Percentiles rank a stretch among this genome's conserved stretches.
phyloP scores from a whole-genome alignment of 768 basidiomycete species.

The Hericium coralloides region DNA sequence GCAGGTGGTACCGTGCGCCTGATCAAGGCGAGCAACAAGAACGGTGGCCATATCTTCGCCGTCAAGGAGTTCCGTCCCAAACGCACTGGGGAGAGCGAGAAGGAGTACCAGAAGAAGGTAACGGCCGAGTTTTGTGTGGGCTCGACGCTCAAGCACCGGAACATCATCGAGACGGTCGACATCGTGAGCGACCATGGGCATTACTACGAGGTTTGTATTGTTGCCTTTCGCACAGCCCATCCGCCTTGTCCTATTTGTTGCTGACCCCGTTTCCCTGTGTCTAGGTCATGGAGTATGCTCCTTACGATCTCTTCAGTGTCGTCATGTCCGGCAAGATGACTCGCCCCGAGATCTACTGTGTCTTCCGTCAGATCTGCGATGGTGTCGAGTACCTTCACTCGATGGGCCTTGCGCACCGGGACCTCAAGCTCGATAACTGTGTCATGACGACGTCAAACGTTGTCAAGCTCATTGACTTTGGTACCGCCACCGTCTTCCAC shows the following conservation, averaged over 20 bases:
- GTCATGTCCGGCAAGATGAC: conserved; percentile 99
- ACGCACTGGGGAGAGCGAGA: conserved; percentile 79
- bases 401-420: conserved; percentile 95
- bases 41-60: conserved; percentile 80
- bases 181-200: conserved; percentile 97
- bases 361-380: conserved; percentile 96
- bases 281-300: conserved; percentile 99
- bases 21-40: conserved; percentile 80
- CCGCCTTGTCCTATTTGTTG: background rate
- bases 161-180: conserved; percentile 97
- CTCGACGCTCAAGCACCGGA: conserved; percentile 85
- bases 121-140: conserved; percentile 99
- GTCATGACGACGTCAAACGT: conserved; percentile 95
- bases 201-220: conserved; percentile 81
- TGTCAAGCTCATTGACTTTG: conserved; percentile 99
- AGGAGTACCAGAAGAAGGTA: conserved; percentile 99
- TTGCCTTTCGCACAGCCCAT: background rate
- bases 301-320: conserved; percentile 95
- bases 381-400: conserved; percentile 98
- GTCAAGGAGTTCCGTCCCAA: conserved; percentile 97
- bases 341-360: conserved; percentile 96
- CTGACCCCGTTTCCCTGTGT: conserved; percentile 4
- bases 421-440: conserved; percentile 99
- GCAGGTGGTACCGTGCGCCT: conserved; percentile 98
- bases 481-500: conserved; percentile 98